These are phyloP conservation scores for Neodidymelliopsis sp. DNA, from an alignment of 2,329 filamentous ascomycete genomes.

Conservation along the genomic window DNA sequence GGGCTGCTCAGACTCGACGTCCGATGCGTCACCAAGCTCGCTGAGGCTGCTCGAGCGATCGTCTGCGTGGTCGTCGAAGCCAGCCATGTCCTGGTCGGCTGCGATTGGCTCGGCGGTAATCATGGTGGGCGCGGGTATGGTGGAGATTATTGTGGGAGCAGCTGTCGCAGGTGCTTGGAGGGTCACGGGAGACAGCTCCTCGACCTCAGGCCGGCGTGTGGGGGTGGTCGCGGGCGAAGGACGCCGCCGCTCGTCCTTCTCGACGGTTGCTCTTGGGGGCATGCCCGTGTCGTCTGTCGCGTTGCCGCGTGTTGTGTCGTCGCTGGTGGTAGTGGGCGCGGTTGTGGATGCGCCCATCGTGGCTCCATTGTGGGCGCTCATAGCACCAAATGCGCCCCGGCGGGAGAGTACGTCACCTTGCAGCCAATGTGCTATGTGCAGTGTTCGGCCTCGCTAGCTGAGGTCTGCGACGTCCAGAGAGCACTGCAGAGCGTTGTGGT, in stretches of 20 bases:
- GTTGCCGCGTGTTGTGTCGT: constrained; percentile 13
- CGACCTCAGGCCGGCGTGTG: constrained; percentile 49
- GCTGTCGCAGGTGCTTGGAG: constrained; percentile 21
- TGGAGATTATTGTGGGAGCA: constrained; percentile 33
- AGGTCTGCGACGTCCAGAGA: constrained; percentile 27
- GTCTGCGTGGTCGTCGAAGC: constrained; percentile 61
- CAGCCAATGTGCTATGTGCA: constrained; percentile 29
- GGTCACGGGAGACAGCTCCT: constrained; percentile 23
- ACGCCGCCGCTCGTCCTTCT: constrained; percentile 6
- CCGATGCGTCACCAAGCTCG: constrained; percentile 83
- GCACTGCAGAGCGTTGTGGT: constrained; percentile 21
- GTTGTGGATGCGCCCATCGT: constrained; percentile 48
- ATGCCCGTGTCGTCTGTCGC: background rate
- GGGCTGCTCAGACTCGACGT: constrained; percentile 57
- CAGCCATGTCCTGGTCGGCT: constrained; percentile 20
- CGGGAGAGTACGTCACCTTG: constrained; percentile 35
- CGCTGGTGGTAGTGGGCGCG: constrained; percentile 32
- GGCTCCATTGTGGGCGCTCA: constrained; percentile 40
- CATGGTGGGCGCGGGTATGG: constrained; percentile 33
- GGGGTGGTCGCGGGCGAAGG: constrained; percentile 52
- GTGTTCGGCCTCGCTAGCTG: constrained; percentile 13
- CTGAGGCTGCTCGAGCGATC: constrained; percentile 84
- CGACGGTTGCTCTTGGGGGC: constrained; percentile 3
- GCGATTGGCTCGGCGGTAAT: constrained; percentile 24
- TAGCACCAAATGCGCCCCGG: constrained; percentile 45